phyloP scores from a whole-genome alignment of 2,329 filamentous ascomycete genomes.

The Chaetomium strumarium region DNA sequence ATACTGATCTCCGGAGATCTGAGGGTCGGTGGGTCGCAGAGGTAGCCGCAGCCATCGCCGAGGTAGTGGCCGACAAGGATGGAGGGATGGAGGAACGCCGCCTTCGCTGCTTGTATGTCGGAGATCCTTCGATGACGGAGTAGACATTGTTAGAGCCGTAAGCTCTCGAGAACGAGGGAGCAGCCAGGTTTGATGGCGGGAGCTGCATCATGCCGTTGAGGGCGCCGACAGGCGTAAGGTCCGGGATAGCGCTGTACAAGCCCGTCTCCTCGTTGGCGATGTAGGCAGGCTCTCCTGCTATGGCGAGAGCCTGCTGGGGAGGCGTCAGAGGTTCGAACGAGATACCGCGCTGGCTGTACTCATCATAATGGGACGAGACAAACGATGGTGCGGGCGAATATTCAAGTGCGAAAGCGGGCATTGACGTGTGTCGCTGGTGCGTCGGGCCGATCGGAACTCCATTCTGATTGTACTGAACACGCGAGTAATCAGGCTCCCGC shows the following conservation, averaged over 20 bases:
- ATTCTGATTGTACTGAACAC: slow-evolving; percentile 87
- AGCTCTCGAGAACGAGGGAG: slow-evolving; percentile 70
- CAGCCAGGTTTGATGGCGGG: slow-evolving; percentile 76
- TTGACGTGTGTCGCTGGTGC: slow-evolving; percentile 93
- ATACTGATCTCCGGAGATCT: slow-evolving; percentile 86
- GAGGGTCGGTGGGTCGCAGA: slow-evolving; percentile 66
- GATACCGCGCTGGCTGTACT: slow-evolving; percentile 93
- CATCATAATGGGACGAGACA: slow-evolving; percentile 96
- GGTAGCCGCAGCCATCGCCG: slow-evolving; percentile 50
- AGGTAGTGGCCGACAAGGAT: slow-evolving; percentile 62
- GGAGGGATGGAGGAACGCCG: slow-evolving; percentile 89
- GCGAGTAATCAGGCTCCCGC: slow-evolving; percentile 77
- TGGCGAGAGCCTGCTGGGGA: slow-evolving; percentile 78
- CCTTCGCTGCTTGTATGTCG: slow-evolving; percentile 96
- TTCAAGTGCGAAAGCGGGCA: slow-evolving; percentile 90
- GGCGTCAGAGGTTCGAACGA: slow-evolving; percentile 97
- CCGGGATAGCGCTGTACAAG: slow-evolving; percentile 89
- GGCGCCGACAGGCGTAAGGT: slow-evolving; percentile 64
- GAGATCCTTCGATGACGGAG: slow-evolving; percentile 94
- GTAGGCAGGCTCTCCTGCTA: slow-evolving; percentile 86
- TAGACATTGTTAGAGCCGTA: slow-evolving; percentile 76
- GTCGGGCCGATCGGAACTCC: slow-evolving; percentile 76
- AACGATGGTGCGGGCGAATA: slow-evolving; percentile 98
- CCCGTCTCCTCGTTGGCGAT: slow-evolving; percentile 98
- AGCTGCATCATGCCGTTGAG: slow-evolving; percentile 89